phyloP scores from a whole-genome alignment of 1,284 basidiomycete species.

The Thelephora terrestris region DNA sequence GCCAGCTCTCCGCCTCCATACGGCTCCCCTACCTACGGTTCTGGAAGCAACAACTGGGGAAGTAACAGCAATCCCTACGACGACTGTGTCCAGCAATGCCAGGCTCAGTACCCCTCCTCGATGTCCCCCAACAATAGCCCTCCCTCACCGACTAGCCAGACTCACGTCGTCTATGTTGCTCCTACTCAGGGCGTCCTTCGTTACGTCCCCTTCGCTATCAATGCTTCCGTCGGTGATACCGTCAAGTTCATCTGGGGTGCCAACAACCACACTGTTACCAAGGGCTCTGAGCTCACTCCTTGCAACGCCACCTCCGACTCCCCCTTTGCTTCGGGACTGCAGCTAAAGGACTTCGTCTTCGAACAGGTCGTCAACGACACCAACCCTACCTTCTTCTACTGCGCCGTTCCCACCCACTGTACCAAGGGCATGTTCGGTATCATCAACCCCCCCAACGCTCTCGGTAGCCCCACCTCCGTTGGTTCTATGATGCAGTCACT shows the following conservation, averaged over 20 bases:
- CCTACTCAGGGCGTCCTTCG: conserved; percentile 65
- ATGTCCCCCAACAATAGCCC: conserved; percentile 31
- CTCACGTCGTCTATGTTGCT: conserved; percentile 67
- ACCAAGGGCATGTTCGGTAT: conserved; percentile 76
- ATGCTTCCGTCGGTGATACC: conserved; percentile 67
- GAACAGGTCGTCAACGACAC: conserved; percentile 63
- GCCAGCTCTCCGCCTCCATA: conserved; percentile 6
- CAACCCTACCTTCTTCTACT: conserved; percentile 62
- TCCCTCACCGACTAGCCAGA: conserved; percentile 25
- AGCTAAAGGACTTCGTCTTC: conserved; percentile 55
- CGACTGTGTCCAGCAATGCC: conserved; percentile 62
- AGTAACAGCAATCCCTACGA: conserved; percentile 39
- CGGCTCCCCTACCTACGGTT: conserved; percentile 40
- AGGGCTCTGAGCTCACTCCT: conserved; percentile 49
- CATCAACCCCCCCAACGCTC: conserved; percentile 53
- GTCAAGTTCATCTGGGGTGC: conserved; percentile 65
- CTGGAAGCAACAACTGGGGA: conserved; percentile 50
- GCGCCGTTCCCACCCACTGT: conserved; percentile 56
- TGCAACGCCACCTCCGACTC: conserved; percentile 58
- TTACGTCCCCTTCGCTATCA: conserved; percentile 62
- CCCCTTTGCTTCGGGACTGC: conserved; percentile 55
- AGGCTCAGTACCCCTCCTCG: conserved; percentile 43
- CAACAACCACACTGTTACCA: conserved; percentile 70
- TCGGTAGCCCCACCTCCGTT: conserved; percentile 34
- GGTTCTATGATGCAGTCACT: conserved; percentile 40